Conservation (phyloP, 768 basidiomycete species). For the Gloeostereum incarnatum region DNA sequence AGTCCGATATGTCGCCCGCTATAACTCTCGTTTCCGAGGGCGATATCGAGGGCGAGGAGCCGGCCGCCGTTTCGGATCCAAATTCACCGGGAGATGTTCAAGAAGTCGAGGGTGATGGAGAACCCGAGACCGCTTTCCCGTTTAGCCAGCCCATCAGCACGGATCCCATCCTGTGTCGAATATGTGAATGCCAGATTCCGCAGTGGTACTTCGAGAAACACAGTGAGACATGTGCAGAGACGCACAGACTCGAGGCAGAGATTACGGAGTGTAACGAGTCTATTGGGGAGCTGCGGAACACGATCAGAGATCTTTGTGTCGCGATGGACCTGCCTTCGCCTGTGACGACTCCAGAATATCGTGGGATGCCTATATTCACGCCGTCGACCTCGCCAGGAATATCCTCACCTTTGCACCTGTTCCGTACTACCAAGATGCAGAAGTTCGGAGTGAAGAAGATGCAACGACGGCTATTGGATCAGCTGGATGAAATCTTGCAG, state of each 20-base stretch:
- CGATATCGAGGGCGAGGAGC: slow-evolving; percentile 24
- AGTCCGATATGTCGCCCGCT: slow-evolving; percentile 47
- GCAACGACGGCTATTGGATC: slow-evolving; percentile 73
- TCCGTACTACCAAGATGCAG: slow-evolving; percentile 72
- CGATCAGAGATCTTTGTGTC: slow-evolving; percentile 69
- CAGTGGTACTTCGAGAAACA: slow-evolving; percentile 99
- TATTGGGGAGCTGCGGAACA: slow-evolving; percentile 77
- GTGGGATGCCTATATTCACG: slow-evolving; percentile 76
- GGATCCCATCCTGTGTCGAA: slow-evolving; percentile 86
- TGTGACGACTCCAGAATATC: slow-evolving; percentile 66
- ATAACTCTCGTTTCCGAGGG: slow-evolving; percentile 45
- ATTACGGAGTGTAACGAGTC: slow-evolving; percentile 92
- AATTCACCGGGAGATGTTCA: slow-evolving; percentile 28
- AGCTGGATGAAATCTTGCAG: slow-evolving; percentile 79
- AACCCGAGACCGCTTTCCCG: slow-evolving; percentile 63
- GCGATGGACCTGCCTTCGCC: slow-evolving; percentile 71
- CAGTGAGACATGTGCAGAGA: slow-evolving; percentile 97
- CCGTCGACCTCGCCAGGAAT: slow-evolving; percentile 65
- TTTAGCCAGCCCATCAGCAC: slow-evolving; percentile 70
- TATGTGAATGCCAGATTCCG: slow-evolving; percentile 93
- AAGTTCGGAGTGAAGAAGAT: slow-evolving; percentile 73
- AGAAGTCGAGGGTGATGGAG: slow-evolving; percentile 25
- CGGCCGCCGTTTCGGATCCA: too few species aligned
- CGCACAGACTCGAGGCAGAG: slow-evolving; percentile 92
- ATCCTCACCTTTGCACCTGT: slow-evolving; percentile 68